A percentile compares a stretch with the other conserved stretches of the same genome.
Evolutionary conservation across 2,329 filamentous ascomycete species (phyloP).

Genomic region (Epichloe scottii): DNA sequence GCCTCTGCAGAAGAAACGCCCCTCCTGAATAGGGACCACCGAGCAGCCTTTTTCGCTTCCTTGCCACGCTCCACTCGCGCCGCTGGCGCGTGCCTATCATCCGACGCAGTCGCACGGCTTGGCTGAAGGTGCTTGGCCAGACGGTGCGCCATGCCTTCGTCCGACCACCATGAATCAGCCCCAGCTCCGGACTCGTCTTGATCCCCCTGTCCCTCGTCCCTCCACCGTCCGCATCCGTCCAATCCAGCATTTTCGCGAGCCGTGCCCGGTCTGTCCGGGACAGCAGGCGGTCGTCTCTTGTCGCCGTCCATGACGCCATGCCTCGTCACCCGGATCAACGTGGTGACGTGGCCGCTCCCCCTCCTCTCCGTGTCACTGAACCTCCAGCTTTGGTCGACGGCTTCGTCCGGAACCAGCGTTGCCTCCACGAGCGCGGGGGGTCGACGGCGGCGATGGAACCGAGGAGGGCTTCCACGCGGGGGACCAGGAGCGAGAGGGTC

Average conservation of each 20-base stretch:
- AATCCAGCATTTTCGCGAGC: background rate
- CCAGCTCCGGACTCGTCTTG: background rate
- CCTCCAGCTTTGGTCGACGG: conserved; percentile 24
- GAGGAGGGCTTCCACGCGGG: conserved; percentile 30
- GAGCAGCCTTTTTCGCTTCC: conserved; percentile 13
- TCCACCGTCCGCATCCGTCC: conserved; percentile 9
- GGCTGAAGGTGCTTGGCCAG: conserved; percentile 33
- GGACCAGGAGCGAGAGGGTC: conserved; percentile 26
- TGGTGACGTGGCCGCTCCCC: conserved; percentile 17
- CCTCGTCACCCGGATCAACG: conserved; percentile 18
- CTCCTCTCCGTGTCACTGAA: conserved; percentile 22
- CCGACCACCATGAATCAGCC: conserved; percentile 31
- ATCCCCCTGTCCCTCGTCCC: conserved; percentile 10
- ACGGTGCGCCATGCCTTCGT: conserved; percentile 32
- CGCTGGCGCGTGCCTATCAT: conserved; percentile 13
- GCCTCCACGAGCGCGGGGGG: conserved; percentile 25
- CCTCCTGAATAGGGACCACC: conserved; percentile 23
- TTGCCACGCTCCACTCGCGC: conserved; percentile 17
- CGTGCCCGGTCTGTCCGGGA: background rate
- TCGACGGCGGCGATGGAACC: conserved; percentile 22
- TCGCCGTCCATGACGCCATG: conserved; percentile 6
- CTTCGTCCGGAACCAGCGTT: conserved; percentile 30
- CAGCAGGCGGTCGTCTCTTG: background rate
- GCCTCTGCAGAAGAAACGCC: conserved; percentile 4
- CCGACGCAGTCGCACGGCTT: conserved; percentile 7